Base-by-base conservation (phyloP, 306 rosid species). In the Quercus aquifolioides region DNA sequence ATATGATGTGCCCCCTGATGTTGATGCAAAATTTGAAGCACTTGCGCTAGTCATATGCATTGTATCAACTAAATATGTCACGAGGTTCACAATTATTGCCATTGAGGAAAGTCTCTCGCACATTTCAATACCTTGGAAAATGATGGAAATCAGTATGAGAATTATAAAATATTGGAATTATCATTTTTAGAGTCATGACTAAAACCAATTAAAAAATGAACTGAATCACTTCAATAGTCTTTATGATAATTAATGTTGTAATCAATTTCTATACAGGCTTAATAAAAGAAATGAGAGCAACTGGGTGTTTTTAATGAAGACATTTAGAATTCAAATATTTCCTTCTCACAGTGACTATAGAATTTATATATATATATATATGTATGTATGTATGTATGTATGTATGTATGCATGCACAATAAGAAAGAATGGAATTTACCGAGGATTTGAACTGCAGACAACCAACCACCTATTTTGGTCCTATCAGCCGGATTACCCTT, bases 31-130 rank as follows among this genome's bases (percentile, higher is more conserved):
- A 57, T n/a, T 57, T 57, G 63, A n/a, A 10, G 63, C 20, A 7
- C 25, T 57, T 57, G 63, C 21, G 21, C 63, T 57, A 20, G 63
- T 4, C 12, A 17, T 10, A 57, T 57, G 63, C 63, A 57, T 57
- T n/a, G 63, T 56, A 10, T 21, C 63, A 57, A 19, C 12, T n/a
- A 57, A 21, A 57, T 57, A 57, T 5, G 63, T 57, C 63, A 57
- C 63, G 20, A 57, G 63, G 63, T 57, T 57, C 63, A 57, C 63
- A 57, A 57, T n/a, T 6, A 57, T 57, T 57, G 21, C 63, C 63
- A 57, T 57, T 57, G 63, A 19, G 20, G 63, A 57, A 8, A 57
- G 63, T 57, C 63, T 57, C 63, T 57, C 63, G 23, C 63, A 19
- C 2, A 57, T 21, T n/a, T 57, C 63, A 20, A 57, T 20, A 8